Conservation (phyloP, 2,329 filamentous ascomycete species). For the Colletotrichum eremochloae region DNA sequence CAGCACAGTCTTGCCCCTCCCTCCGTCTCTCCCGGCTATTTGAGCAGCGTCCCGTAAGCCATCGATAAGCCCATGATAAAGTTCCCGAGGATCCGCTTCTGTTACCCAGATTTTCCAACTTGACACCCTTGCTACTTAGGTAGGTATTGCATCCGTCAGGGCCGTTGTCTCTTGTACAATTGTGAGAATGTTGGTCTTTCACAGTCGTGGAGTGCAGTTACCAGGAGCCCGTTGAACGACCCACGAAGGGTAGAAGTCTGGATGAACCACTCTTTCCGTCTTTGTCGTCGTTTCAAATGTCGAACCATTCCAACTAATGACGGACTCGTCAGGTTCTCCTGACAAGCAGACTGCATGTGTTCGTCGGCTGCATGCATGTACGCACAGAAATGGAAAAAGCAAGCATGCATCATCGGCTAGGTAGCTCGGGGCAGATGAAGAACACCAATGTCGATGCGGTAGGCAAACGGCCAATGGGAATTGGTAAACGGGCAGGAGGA, state of each 20-base stretch:
- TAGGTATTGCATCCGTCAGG: constrained; percentile 4
- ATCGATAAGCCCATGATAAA: constrained; percentile 33
- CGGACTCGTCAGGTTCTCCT: constrained; percentile 11
- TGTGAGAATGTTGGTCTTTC: background rate
- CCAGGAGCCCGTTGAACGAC: no score
- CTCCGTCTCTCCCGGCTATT: constrained; percentile 1
- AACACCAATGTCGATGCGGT: background rate
- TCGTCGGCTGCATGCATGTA: constrained; percentile 6
- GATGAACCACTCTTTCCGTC: background rate
- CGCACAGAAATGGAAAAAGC: background rate
- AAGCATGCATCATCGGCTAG: constrained; percentile 26
- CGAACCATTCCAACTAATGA: background rate
- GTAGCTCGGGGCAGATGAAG: constrained; percentile 8
- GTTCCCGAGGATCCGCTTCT: background rate
- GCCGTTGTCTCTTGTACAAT: no score
- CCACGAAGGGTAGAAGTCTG: background rate
- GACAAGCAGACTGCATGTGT: constrained; percentile 1
- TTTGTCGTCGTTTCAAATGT: background rate
- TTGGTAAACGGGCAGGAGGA: background rate
- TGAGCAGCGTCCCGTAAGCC: constrained; percentile 11
- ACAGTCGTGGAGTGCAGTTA: background rate
- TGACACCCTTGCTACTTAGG: background rate
- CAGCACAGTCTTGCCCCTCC: constrained; percentile 16
- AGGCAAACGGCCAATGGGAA: background rate
- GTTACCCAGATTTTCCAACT: background rate